These are phyloP conservation scores for Didymella lethalis DNA, from an alignment of 2,329 filamentous ascomycete species.

Conservation along the genomic window DNA sequence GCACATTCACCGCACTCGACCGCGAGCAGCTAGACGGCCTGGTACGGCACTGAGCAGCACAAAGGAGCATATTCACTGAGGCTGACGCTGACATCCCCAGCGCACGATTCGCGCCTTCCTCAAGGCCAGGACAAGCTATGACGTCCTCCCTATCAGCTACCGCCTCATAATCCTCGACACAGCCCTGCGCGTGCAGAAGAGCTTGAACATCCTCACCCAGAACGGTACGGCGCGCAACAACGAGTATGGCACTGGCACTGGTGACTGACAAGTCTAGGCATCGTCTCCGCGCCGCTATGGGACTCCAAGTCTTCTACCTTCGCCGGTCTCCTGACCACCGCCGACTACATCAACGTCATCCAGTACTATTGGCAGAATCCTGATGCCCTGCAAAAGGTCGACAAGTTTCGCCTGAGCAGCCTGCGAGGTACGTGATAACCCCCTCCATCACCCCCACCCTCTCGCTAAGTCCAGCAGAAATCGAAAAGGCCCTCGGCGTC, in stretches of 20 bases:
- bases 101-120: slow-evolving; percentile 94
- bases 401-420: slow-evolving; percentile 91
- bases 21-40: slow-evolving; percentile 80
- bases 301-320: slow-evolving; percentile 93
- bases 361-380: slow-evolving; percentile 99
- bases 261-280: slow-evolving; percentile 66
- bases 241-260: neutral
- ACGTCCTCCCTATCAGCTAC: slow-evolving; percentile 95
- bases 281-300: slow-evolving; percentile 97
- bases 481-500: slow-evolving; percentile 92
- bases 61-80: neutral
- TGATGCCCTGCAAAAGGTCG: slow-evolving; percentile 85
- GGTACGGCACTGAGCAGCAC: slow-evolving; percentile 59
- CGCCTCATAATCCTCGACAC: slow-evolving; percentile 96
- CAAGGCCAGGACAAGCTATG: slow-evolving; percentile 95
- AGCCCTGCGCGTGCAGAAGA: slow-evolving; percentile 94
- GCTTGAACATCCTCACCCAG: slow-evolving; percentile 91
- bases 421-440: slow-evolving; percentile 71
- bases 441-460: neutral
- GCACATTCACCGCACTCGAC: slow-evolving; percentile 68
- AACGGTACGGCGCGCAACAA: slow-evolving; percentile 70
- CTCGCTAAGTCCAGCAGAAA: slow-evolving; percentile 66
- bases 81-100: slow-evolving; percentile 50
- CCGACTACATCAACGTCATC: slow-evolving; percentile 98
- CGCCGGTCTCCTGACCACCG: slow-evolving; percentile 91